phyloP scores from a whole-genome alignment of 352 stramenopile genomes.

The Peronospora belbahrii region DNA sequence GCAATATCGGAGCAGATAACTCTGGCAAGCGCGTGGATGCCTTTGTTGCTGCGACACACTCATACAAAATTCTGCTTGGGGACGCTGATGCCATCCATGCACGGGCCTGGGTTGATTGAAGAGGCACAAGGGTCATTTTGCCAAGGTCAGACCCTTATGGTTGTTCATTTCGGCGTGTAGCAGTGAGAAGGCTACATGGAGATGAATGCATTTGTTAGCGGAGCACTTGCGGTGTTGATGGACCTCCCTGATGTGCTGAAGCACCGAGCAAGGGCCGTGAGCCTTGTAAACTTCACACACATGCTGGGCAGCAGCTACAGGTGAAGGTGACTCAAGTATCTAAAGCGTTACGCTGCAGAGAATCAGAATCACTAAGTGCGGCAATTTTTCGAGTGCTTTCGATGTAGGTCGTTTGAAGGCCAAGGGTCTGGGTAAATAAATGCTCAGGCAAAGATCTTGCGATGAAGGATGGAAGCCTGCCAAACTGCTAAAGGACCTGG shows the following conservation, averaged over 20 bases:
- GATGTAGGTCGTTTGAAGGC: constrained; percentile 77
- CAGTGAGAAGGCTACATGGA: too few species aligned
- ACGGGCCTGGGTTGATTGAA: constrained; percentile 18
- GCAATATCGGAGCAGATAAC: constrained; percentile 5
- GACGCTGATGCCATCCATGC: constrained; percentile 36
- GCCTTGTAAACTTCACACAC: constrained; percentile 67
- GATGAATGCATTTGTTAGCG: constrained; percentile 88
- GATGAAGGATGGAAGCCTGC: constrained; percentile 43
- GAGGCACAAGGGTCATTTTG: background rate
- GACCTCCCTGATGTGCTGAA: constrained; percentile 85
- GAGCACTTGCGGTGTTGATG: constrained; percentile 85
- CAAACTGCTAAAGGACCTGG: constrained; percentile 54
- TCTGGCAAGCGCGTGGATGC: constrained; percentile 53
- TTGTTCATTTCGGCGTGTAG: constrained; percentile 13
- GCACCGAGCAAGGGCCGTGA: constrained; percentile 88
- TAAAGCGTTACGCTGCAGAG: constrained; percentile 47
- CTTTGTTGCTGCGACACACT: constrained; percentile 70
- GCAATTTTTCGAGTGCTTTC: constrained; percentile 72
- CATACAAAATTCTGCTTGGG: constrained; percentile 67
- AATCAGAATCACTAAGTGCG: constrained; percentile 56
- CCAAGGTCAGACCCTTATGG: background rate
- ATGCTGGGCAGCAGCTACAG: constrained; percentile 22
- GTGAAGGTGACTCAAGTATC: constrained; percentile 25
- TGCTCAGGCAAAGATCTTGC: constrained; percentile 63
- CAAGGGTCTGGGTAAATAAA: constrained; percentile 51